Evolutionary conservation across 1,139 yeast species (phyloP).

Genomic region (Hansenula sp.): DNA sequence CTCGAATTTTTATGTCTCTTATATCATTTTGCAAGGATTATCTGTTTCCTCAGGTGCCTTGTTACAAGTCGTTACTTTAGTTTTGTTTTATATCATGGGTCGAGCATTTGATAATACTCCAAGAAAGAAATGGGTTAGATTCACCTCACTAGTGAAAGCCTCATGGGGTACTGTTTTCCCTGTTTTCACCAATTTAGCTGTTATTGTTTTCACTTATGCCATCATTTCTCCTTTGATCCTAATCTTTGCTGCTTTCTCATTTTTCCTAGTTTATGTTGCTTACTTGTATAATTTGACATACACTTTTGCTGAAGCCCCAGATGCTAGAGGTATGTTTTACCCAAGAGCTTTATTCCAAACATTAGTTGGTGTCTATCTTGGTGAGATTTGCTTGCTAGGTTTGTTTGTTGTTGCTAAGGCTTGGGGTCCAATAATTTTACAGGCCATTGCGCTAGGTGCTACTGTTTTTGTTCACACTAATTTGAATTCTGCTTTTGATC

Average conservation of each 20-base stretch:
- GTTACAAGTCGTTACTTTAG: slow-evolving; percentile 71
- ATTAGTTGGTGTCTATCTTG: slow-evolving; percentile 82
- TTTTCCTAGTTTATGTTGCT: slow-evolving; percentile 71
- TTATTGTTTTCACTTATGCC: slow-evolving; percentile 74
- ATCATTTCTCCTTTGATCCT: slow-evolving; percentile 78
- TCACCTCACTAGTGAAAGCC: slow-evolving; percentile 54
- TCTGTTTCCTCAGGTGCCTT: slow-evolving; percentile 76
- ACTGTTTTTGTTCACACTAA: slow-evolving; percentile 67
- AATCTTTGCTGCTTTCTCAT: slow-evolving; percentile 66
- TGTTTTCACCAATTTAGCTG: slow-evolving; percentile 74
- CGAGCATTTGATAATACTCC: slow-evolving; percentile 72
- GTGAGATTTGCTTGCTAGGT: slow-evolving; percentile 81
- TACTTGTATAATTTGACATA: slow-evolving; percentile 77
- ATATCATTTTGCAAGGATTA: slow-evolving; percentile 77
- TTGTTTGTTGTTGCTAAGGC: slow-evolving; percentile 87
- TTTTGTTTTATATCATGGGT: slow-evolving; percentile 69
- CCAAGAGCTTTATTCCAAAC: slow-evolving; percentile 88
- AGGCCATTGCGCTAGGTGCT: slow-evolving; percentile 57
- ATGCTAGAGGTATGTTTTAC: slow-evolving; percentile 80
- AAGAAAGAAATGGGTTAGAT: slow-evolving; percentile 80
- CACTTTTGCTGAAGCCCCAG: slow-evolving; percentile 61
- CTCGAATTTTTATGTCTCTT: slow-evolving; percentile 78
- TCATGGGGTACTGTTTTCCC: slow-evolving; percentile 93
- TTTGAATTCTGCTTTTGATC: slow-evolving; percentile 59
- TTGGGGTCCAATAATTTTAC: slow-evolving; percentile 89